phyloP scores from a whole-genome alignment of 495 filamentous ascomycete genomes.

The Terfezia boudieri region DNA sequence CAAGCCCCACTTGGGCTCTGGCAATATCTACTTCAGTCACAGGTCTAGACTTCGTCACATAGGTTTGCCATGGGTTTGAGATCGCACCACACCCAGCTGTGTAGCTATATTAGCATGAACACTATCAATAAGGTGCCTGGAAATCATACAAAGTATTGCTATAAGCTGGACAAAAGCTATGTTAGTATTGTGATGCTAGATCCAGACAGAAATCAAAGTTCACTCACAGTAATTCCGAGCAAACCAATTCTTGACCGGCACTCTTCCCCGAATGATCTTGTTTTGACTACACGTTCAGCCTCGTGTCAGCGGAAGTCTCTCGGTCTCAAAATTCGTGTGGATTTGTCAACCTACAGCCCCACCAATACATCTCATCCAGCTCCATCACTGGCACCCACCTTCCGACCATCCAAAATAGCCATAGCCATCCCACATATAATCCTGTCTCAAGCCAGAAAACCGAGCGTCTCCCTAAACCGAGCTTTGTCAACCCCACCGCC shows the following conservation, averaged over 20 bases:
- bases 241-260: constrained; percentile 59
- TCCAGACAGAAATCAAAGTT: neutral
- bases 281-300: constrained; percentile 4
- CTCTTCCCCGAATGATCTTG: constrained; percentile 38
- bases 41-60: constrained; percentile 35
- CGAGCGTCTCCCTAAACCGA: constrained; percentile 25
- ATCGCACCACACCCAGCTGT: constrained; percentile 55
- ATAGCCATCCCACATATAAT: constrained; percentile 39
- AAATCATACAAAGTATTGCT: constrained; percentile 36
- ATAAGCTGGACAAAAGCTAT: constrained; percentile 27
- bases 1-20: constrained; percentile 48
- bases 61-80: constrained; percentile 58
- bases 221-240: constrained; percentile 40
- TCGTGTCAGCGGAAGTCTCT: too few relatives aligned
- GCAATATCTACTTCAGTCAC: constrained; percentile 47
- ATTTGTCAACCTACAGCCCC: neutral
- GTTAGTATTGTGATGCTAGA: constrained; percentile 2
- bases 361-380: constrained; percentile 11
- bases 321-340: neutral
- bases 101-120: neutral
- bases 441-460: constrained; percentile 33
- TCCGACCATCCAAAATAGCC: constrained; percentile 52
- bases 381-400: constrained; percentile 34
- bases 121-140: neutral
- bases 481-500: constrained; percentile 31